phyloP scores from a whole-genome alignment of 345 rosid species.

The Hypericum perforatum region DNA sequence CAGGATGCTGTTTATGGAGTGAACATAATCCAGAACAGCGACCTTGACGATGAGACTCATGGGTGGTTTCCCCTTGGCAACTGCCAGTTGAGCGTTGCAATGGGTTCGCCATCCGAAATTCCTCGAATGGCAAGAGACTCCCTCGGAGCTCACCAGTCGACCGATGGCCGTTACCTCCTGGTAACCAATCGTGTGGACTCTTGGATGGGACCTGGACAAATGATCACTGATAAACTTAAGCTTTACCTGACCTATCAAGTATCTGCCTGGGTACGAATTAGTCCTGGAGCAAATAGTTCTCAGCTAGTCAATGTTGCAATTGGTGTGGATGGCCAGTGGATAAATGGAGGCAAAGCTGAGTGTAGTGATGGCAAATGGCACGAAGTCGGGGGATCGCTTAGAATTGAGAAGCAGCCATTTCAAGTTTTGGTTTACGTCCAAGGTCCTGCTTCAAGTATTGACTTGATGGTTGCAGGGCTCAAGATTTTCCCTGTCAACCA shows the following conservation, averaged over 20 bases:
- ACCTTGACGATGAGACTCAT: conserved; percentile 3
- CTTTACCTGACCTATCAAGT: conserved; percentile 4
- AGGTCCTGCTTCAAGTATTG: conserved; percentile 7
- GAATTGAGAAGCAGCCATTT: conserved; percentile 8
- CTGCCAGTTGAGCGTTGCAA: conserved; percentile 5
- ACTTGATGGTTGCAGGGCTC: conserved; percentile 9
- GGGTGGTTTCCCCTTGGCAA: conserved; percentile 7
- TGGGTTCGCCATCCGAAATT: neutral
- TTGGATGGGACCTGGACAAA: conserved; percentile 10
- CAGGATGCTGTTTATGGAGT: neutral
- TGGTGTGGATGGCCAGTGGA: conserved; percentile 7
- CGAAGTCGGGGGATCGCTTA: conserved; percentile 3
- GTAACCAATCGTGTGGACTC: conserved; percentile 5
- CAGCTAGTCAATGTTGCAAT: conserved; percentile 9
- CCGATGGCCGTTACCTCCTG: neutral
- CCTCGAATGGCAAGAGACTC: conserved; percentile 8
- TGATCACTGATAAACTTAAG: conserved; percentile 4
- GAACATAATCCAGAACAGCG: conserved; percentile 7
- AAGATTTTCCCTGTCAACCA: conserved; percentile 1
- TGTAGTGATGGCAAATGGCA: conserved; percentile 7
- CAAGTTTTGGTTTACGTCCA: conserved; percentile 8
- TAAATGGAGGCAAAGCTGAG: conserved; percentile 7
- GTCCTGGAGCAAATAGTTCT: conserved; percentile 6
- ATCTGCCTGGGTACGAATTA: conserved; percentile 10
- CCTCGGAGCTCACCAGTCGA: neutral